Conservation (phyloP, 768 basidiomycete genomes). For the Rhodosporidiobolus sp. region DNA sequence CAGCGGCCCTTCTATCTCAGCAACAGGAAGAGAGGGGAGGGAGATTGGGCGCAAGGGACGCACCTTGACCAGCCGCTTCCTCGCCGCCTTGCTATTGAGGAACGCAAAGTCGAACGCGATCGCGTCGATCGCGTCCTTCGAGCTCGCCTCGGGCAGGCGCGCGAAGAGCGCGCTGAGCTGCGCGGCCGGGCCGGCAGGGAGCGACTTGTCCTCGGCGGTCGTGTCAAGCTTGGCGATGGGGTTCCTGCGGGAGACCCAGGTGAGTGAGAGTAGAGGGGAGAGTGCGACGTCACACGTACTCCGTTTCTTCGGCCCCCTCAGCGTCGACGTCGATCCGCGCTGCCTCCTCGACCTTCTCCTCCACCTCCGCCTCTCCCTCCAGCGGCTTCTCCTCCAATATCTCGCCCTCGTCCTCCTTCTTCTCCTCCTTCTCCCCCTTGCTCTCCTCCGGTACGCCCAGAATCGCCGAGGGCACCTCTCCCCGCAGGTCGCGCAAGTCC, state of each 20-base stretch:
- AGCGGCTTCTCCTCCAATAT: slow-evolving; percentile 47
- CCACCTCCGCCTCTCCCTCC: slow-evolving; percentile 1
- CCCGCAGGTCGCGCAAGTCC: slow-evolving; percentile 82
- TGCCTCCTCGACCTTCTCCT: slow-evolving; percentile 54
- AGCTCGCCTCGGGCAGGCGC: slow-evolving; percentile 90
- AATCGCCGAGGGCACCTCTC: slow-evolving; percentile 83
- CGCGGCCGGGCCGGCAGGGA: slow-evolving; percentile 84
- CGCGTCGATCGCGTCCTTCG: slow-evolving; percentile 82
- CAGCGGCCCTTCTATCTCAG: slow-evolving; percentile 15
- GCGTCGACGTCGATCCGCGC: slow-evolving; percentile 52
- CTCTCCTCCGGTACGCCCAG: slow-evolving; percentile 50
- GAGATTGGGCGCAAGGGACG: too few species aligned
- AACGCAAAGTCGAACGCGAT: slow-evolving; percentile 93
- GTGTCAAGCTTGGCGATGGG: slow-evolving; percentile 13
- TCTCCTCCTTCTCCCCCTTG: slow-evolving; percentile 28
- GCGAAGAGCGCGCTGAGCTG: slow-evolving; percentile 84
- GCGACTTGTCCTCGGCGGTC: slow-evolving; percentile 54
- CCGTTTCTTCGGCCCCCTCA: slow-evolving; percentile 53
- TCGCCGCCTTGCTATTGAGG: slow-evolving; percentile 90
- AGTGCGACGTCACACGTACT: slow-evolving; percentile 47
- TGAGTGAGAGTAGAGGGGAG: neutral
- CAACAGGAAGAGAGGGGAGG: neutral
- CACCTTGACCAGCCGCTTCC: slow-evolving; percentile 86
- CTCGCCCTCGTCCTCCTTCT: slow-evolving; percentile 37
- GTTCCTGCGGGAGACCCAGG: neutral